Conservation (phyloP, 164 flowering plant genomes). For the Echeveria elegans region DNA sequence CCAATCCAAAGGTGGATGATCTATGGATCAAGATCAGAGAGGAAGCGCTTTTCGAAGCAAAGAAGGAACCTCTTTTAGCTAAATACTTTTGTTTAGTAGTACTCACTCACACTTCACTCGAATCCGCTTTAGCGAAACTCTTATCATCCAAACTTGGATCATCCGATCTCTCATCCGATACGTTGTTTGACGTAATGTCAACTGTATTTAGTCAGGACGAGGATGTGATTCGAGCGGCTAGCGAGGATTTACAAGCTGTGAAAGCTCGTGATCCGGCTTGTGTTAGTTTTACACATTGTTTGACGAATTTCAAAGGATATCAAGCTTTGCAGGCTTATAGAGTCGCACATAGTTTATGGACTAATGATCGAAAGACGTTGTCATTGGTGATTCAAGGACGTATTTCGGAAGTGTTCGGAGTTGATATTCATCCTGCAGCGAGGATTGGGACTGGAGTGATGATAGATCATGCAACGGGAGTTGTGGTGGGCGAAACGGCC, state of each 20-base stretch:
- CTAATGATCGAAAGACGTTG: conserved; percentile 32
- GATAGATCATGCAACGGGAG: conserved; percentile 71
- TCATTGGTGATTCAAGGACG: conserved; percentile 53
- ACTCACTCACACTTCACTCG: conserved; percentile 35
- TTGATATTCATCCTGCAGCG: conserved; percentile 80
- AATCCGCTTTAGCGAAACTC: conserved; percentile 43
- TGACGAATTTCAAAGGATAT: conserved; percentile 67
- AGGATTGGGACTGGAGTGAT: conserved; percentile 64
- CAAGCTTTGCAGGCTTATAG: conserved; percentile 57
- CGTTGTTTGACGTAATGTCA: conserved; percentile 41
- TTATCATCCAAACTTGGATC: conserved; percentile 38
- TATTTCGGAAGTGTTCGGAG: conserved; percentile 57
- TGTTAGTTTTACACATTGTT: conserved; percentile 55
- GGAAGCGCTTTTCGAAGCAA: conserved; percentile 41
- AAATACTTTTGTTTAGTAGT: conserved; percentile 38
- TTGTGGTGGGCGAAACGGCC: conserved; percentile 69
- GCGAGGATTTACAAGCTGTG: conserved; percentile 44
- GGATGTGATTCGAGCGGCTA: conserved; percentile 32
- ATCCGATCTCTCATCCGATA: conserved; percentile 23
- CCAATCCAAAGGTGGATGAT: conserved; percentile 16
- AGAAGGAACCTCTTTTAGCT: conserved; percentile 48
- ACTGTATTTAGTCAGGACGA: conserved; percentile 23
- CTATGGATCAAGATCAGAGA: conserved; percentile 43
- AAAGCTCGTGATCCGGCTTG: conserved; percentile 67
- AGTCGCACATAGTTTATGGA: conserved; percentile 56